Conservation (phyloP, 805 yeast genomes). For the Sugiyamaella americana region DNA sequence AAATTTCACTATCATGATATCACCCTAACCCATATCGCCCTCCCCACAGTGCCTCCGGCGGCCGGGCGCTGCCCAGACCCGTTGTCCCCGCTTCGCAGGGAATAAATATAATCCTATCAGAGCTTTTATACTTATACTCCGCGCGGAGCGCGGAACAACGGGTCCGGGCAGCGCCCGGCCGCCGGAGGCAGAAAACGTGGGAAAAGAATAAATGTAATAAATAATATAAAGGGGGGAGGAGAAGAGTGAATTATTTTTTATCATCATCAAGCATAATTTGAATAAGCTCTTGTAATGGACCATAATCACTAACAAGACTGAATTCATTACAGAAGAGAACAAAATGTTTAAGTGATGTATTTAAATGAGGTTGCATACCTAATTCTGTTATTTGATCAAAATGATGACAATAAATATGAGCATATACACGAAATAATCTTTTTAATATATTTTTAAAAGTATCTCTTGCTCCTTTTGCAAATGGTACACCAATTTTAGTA, state of each 20-base stretch:
- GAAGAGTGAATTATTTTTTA: too few relatives aligned
- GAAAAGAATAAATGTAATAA: not conserved
- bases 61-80: too few relatives aligned
- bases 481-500: slow-evolving; percentile 81
- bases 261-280: slow-evolving; percentile 51
- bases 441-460: slow-evolving; percentile 83
- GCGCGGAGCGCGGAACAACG: too few relatives aligned
- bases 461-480: slow-evolving; percentile 75
- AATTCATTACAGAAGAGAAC: slow-evolving; percentile 84
- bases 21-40: too few relatives aligned
- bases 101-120: too few relatives aligned
- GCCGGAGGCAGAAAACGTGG: too few relatives aligned
- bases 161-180: too few relatives aligned
- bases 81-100: too few relatives aligned
- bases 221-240: not conserved
- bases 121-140: too few relatives aligned
- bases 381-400: slow-evolving; percentile 91
- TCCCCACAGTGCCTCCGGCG: too few relatives aligned
- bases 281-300: slow-evolving; percentile 85
- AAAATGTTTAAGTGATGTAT: slow-evolving; percentile 91
- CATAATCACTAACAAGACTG: slow-evolving; percentile 78
- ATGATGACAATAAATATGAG: slow-evolving; percentile 97
- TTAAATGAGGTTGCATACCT: slow-evolving; percentile 86
- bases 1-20: too few relatives aligned
- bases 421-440: slow-evolving; percentile 87